A percentile compares a stretch with the other conserved stretches of the same genome.
Conservation (phyloP, 192 early-diverging fungal species). For the Coemansia sp. region DNA sequence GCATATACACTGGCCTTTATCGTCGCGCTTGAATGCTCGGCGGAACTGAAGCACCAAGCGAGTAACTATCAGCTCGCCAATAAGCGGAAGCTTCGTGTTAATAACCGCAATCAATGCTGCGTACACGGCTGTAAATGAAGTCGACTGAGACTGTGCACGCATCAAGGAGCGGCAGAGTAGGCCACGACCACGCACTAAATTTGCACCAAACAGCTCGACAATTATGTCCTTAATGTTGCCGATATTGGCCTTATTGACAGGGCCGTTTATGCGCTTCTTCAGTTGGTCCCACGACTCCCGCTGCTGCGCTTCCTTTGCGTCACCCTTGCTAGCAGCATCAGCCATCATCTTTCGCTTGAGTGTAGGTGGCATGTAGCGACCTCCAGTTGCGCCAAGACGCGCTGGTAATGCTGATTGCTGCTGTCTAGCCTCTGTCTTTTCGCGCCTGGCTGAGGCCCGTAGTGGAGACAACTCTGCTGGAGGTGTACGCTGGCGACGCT, state of each 20-base stretch:
- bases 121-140: conserved; percentile 90
- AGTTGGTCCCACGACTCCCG: conserved; percentile 91
- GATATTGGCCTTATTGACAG: conserved; percentile 92
- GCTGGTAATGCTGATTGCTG: neutral
- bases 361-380: conserved; percentile 79
- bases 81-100: conserved; percentile 90
- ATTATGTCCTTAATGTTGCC: conserved; percentile 89
- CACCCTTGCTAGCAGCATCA: conserved; percentile 2
- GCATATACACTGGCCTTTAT: conserved; percentile 85
- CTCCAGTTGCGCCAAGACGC: conserved; percentile 10
- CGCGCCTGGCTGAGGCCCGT: neutral
- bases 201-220: conserved; percentile 85
- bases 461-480: neutral
- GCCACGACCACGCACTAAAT: conserved; percentile 90
- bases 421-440: neutral
- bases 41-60: conserved; percentile 87
- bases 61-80: conserved; percentile 84
- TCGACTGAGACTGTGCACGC: conserved; percentile 84
- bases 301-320: conserved; percentile 52
- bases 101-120: conserved; percentile 83
- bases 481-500: neutral
- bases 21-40: conserved; percentile 85
- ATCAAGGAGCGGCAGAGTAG: conserved; percentile 80
- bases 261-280: conserved; percentile 92
- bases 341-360: conserved; percentile 71